phyloP scores from a whole-genome alignment of 2,329 filamentous ascomycete species.

The Periglandula ipomoeae region DNA sequence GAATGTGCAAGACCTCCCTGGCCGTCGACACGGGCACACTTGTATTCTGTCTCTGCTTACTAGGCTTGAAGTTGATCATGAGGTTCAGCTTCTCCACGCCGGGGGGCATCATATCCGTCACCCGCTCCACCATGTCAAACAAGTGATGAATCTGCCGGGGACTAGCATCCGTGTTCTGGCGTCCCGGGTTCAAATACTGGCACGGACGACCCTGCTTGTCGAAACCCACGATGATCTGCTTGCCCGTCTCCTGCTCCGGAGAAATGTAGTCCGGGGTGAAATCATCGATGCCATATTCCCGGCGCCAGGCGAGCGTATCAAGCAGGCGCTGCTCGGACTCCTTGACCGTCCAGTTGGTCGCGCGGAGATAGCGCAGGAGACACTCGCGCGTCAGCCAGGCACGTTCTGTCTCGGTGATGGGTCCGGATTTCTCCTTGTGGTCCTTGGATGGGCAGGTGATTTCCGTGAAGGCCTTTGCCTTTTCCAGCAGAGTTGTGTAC shows the following conservation, averaged over 20 bases:
- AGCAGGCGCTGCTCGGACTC: conserved; percentile 73
- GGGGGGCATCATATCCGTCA: conserved; percentile 77
- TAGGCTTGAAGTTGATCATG: conserved; percentile 84
- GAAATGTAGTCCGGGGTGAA: conserved; percentile 82
- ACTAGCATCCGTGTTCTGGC: conserved; percentile 83
- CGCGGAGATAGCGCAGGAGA: conserved; percentile 83
- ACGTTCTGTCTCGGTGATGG: conserved; percentile 69
- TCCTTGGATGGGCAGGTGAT: conserved; percentile 35
- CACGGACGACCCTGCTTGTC: conserved; percentile 82
- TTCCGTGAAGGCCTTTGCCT: conserved; percentile 61
- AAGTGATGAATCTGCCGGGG: conserved; percentile 87
- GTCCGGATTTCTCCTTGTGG: conserved; percentile 49
- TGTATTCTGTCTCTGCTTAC: conserved; percentile 63
- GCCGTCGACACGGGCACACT: conserved; percentile 66
- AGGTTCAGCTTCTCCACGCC: conserved; percentile 81
- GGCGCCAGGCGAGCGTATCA: conserved; percentile 75
- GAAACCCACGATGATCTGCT: conserved; percentile 83
- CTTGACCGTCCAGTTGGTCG: conserved; percentile 77
- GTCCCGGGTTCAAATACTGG: conserved; percentile 79
- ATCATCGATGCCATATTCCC: conserved; percentile 76
- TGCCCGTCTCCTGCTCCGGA: conserved; percentile 91
- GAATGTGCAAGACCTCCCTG: conserved; percentile 76
- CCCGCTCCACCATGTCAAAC: conserved; percentile 90
- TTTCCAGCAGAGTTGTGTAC: conserved; percentile 67
- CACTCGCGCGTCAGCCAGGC: conserved; percentile 91